phyloP scores from a whole-genome alignment of 2,329 filamentous ascomycete species.

The Talaromyces amestolkiae region DNA sequence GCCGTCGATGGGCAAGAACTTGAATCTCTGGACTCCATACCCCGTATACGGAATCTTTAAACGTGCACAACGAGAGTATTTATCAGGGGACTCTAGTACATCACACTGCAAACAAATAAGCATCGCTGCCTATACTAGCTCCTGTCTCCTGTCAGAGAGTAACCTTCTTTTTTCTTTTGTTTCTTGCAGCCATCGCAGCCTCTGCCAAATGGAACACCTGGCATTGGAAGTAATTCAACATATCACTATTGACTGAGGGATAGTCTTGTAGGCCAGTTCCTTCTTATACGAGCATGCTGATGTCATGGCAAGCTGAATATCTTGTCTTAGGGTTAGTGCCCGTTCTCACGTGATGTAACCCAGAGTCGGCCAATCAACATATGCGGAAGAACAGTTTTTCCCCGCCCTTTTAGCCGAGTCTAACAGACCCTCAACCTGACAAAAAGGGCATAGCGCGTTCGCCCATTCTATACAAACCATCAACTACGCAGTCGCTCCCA shows the following conservation, averaged over 20 bases:
- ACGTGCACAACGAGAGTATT: neutral
- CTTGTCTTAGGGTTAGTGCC: neutral
- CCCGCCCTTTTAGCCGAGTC: conserved; percentile 1
- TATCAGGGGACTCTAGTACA: neutral
- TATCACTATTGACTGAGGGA: too few species aligned
- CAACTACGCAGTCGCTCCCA: neutral
- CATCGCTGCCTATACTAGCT: neutral
- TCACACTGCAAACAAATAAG: conserved; percentile 6
- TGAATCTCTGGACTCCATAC: neutral
- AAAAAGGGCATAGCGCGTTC: conserved; percentile 1
- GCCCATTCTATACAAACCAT: neutral
- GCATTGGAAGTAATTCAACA: neutral
- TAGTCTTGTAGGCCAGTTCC: neutral
- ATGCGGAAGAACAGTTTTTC: conserved; percentile 3
- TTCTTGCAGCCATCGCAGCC: conserved; percentile 6
- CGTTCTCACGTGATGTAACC: neutral
- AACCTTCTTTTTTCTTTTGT: conserved; percentile 7
- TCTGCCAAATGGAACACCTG: neutral
- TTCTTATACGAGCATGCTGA: neutral
- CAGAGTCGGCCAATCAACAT: neutral
- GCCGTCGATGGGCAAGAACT: neutral
- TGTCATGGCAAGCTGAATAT: neutral
- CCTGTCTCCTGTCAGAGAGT: neutral
- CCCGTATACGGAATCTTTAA: neutral
- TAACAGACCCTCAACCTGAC: neutral